Base-by-base conservation (phyloP, 805 yeast species). In the Saccharomycopsis malanga region DNA sequence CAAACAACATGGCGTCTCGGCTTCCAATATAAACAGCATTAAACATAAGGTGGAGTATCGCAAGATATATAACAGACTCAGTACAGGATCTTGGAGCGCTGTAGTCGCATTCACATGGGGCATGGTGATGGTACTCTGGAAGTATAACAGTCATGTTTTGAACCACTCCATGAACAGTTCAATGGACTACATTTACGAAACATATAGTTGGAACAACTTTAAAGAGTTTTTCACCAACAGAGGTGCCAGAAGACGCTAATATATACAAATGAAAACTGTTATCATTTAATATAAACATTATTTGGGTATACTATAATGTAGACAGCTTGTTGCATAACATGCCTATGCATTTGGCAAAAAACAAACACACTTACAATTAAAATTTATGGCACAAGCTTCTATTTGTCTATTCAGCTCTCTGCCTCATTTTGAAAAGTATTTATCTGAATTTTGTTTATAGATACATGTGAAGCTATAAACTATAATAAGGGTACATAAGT, bases 101-200 rank as follows among this genome's bases (percentile, higher is more conserved):
- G 21, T 34, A 14, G 43, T 48, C 3, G 48, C 53, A 4, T 3
- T 34, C 6, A 24, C 39, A 4, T 49, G 53, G 53, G 53, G 47
- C n/a, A 34, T 25, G 9, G 30, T 49, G 4, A 46, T 49, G 47
- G 42, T 42, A 21, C 17, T 49, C 14, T 49, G 49, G 47, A 23
- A 38, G 12, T 40, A 23, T 22, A 18, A 42, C 10, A n/a, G 21
- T 20, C 14, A 17, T 17, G 35, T 29, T 10, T 38, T 49, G 7
- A 49, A 46, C 39, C 15, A 20, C 10, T 46, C 50, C 22, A 24
- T 46, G 44, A 12, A 6, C 14, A 14, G 29, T n/a, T 46, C 50
- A 2, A 49, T 49, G 53, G 50, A 49, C 17, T 38, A 35, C 21
- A 49, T 49, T 21, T 49, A 49, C 22, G 36, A n/a, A 9, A 32